Evolutionary conservation across 164 flowering plant genomes (phyloP), one percentile per base, ranked within the genome.

Genomic region (Tetracentron sinense): DNA sequence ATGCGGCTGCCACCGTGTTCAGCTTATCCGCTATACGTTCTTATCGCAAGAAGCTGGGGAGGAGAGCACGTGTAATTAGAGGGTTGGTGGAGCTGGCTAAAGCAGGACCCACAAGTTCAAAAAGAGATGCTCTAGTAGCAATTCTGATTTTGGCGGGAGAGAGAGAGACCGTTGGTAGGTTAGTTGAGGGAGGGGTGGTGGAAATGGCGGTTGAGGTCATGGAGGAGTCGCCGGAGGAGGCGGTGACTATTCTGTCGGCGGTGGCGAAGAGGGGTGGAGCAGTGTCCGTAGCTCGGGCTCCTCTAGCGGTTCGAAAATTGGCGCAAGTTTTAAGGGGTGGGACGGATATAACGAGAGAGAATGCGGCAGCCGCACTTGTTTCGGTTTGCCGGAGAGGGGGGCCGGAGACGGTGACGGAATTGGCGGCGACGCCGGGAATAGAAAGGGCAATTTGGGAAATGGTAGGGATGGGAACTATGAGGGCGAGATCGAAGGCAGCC

Each of bases 1-100:
- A 92, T 56, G 96, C 97, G 1, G 97, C 97, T 0, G 94, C 96
- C 0, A 75, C 94, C 1, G 49, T 92, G 15, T 87, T 82, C 60
- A 89, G 92, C 72, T 49, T 92, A 20, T 65, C 88, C 0, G 73
- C 76, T 2, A 75, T 79, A 2, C 72, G 71, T 28, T 56, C 76
- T 0, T 77, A 78, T 63, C 63, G 86, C 64, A 80, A 78, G 60
- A 63, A 57, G 49, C 64, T 91, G 0, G 90, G 92, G 54, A 75
- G 74, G 73, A 86, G 80, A 74, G 64, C 84, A 25, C 86, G 90
- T 44, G 83, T 85, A 38, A 25, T 84, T 0, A 70, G 63, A 51
- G 93, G 89, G 22, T 67, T 91, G 77, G 54, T 87, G 25, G 86
- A 83, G 4, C 65, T 92, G 42, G 90, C 81, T 0, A 74, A 63